Conservation (phyloP, 202 grass and related monocot genomes). For the Carex arenaria region DNA sequence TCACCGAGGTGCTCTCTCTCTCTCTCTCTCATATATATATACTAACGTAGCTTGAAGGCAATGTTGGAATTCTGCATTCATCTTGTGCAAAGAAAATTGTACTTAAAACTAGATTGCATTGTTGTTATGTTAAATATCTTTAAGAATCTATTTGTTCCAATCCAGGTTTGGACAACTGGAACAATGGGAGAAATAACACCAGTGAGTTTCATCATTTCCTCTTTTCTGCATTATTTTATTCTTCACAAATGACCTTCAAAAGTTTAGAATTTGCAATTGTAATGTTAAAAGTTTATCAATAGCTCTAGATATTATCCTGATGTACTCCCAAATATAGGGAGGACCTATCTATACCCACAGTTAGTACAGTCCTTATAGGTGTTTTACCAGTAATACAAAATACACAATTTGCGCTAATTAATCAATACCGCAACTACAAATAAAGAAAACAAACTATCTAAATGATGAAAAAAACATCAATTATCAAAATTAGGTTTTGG, state of each 20-base stretch:
- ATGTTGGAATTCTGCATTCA: not conserved
- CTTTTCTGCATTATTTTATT: not conserved
- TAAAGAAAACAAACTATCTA: not conserved
- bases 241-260: not conserved
- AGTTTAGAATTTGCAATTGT: not conserved
- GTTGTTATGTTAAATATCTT: not conserved
- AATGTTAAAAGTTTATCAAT: not conserved
- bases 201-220: conserved; percentile 39
- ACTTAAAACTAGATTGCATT: not conserved
- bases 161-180: conserved; percentile 94
- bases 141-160: conserved; percentile 23
- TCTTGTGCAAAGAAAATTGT: not conserved
- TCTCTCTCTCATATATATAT: not conserved
- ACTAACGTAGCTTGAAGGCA: not conserved
- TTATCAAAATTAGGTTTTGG: not conserved
- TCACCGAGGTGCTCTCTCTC: too few species aligned
- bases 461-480: not conserved
- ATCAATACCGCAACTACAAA: not conserved
- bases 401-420: not conserved
- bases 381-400: not conserved
- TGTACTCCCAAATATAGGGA: not conserved
- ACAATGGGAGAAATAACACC: conserved; percentile 98
- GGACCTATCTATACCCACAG: too few species aligned
- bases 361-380: not conserved
- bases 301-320: not conserved